These are phyloP conservation scores for Candolleomyces aberdarensis DNA, from an alignment of 768 basidiomycete species.

Conservation along the genomic window DNA sequence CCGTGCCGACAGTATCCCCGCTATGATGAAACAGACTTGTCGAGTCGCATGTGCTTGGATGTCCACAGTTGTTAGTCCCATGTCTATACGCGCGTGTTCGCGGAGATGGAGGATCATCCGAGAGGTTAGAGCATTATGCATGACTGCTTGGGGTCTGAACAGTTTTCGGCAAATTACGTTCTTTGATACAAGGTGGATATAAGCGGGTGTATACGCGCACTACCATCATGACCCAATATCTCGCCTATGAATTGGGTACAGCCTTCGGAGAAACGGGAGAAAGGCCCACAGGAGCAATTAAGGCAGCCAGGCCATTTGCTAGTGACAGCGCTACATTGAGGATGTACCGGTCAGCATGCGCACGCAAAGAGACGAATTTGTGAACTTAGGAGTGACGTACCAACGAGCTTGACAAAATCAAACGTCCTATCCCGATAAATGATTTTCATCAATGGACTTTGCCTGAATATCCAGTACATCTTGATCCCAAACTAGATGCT, in stretches of 20 bases:
- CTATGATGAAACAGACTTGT: not conserved
- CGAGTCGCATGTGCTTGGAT: not conserved
- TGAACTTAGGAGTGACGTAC: not conserved
- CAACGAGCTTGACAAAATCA: slow-evolving; percentile 5
- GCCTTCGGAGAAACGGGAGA: not conserved
- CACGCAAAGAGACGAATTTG: not conserved
- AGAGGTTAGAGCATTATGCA: slow-evolving; percentile 8
- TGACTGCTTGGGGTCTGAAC: slow-evolving; percentile 6
- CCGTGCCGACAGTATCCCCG: not conserved
- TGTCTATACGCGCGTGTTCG: slow-evolving; percentile 3
- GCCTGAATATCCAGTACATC: slow-evolving; percentile 3
- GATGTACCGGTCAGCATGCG: not conserved
- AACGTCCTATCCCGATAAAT: slow-evolving; percentile 9
- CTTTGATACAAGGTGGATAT: not conserved
- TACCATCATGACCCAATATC: slow-evolving; percentile 4
- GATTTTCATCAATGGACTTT: slow-evolving; percentile 2
- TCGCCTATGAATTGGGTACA: not conserved
- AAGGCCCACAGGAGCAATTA: slow-evolving; percentile 1
- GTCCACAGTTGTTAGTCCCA: not conserved
- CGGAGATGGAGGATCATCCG: slow-evolving; percentile 11
- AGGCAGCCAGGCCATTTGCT: slow-evolving; percentile 1
- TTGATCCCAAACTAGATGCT: slow-evolving; percentile 5
- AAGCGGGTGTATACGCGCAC: not conserved
- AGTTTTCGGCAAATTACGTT: not conserved
- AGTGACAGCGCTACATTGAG: slow-evolving; percentile 5